phyloP scores from a whole-genome alignment of 2,329 filamentous ascomycete genomes.

The Fusarium robinianum region DNA sequence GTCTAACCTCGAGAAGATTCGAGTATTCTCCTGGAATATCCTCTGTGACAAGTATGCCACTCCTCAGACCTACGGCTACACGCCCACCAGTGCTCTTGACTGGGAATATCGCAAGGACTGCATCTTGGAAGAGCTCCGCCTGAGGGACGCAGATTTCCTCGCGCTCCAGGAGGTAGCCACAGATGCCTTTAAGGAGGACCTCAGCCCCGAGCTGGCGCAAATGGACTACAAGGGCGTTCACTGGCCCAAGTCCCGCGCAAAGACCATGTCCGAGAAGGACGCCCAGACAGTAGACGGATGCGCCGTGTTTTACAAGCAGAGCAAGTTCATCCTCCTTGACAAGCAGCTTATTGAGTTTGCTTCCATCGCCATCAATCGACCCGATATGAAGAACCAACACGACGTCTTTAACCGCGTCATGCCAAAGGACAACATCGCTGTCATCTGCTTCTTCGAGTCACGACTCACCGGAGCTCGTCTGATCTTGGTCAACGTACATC shows the following conservation, averaged over 20 bases:
- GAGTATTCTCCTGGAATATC: constrained; percentile 92
- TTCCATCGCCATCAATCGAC: constrained; percentile 87
- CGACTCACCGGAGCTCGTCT: constrained; percentile 85
- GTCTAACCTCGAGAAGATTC: constrained; percentile 69
- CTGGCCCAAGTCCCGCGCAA: constrained; percentile 86
- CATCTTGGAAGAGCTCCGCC: constrained; percentile 80
- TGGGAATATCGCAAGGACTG: constrained; percentile 87
- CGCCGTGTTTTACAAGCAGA: constrained; percentile 94
- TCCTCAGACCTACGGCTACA: constrained; percentile 84
- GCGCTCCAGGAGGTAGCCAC: constrained; percentile 93
- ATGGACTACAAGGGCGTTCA: constrained; percentile 93
- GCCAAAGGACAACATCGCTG: constrained; percentile 96
- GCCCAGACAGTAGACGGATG: constrained; percentile 92
- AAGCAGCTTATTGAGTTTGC: constrained; percentile 94
- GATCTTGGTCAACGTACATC: constrained; percentile 91
- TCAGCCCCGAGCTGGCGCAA: constrained; percentile 82
- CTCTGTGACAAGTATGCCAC: constrained; percentile 94
- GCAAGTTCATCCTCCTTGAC: constrained; percentile 91
- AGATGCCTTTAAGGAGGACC: constrained; percentile 89
- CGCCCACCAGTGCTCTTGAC: constrained; percentile 75
- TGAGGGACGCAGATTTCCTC: constrained; percentile 83
- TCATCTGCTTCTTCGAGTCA: constrained; percentile 91
- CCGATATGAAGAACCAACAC: constrained; percentile 96
- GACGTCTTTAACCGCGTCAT: constrained; percentile 99
- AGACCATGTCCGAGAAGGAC: constrained; percentile 90